phyloP scores from a whole-genome alignment of 768 basidiomycete genomes.

The Mycena chlorophos region DNA sequence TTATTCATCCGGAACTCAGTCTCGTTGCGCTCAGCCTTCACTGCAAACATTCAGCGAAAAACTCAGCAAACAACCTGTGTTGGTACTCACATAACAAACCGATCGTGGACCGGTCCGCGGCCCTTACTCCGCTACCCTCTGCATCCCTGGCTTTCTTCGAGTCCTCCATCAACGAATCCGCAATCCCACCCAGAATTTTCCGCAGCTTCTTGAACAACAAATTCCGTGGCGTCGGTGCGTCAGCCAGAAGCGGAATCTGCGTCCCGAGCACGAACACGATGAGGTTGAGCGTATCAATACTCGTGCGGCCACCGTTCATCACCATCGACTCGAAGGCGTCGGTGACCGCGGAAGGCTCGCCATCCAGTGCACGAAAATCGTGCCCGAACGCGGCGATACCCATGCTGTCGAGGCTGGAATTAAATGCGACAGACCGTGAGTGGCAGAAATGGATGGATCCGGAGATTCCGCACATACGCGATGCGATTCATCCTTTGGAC shows the following conservation, averaged over 20 bases:
- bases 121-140: conserved; percentile 17
- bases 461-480: conserved; percentile 4
- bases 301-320: not conserved
- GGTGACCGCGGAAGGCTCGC: conserved; percentile 20
- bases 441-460: not conserved
- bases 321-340: conserved; percentile 23
- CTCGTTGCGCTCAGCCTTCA: conserved; percentile 34
- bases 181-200: conserved; percentile 25
- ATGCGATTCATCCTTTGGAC: conserved; percentile 17
- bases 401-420: conserved; percentile 15
- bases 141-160: conserved; percentile 28
- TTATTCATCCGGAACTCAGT: conserved; percentile 24
- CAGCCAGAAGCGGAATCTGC: conserved; percentile 12
- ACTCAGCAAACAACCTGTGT: not conserved
- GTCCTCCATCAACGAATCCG: conserved; percentile 32
- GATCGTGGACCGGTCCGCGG: conserved; percentile 38
- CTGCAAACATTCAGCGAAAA: conserved; percentile 30
- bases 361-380: conserved; percentile 43
- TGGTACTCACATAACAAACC: conserved; percentile 34
- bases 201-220: conserved; percentile 2
- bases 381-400: conserved; percentile 47
- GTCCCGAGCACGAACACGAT: conserved; percentile 10
- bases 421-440: not conserved
- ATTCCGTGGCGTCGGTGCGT: conserved; percentile 15
- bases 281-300: not conserved